A percentile compares a stretch with the other conserved stretches of the same genome.
Evolutionary conservation across 2,329 filamentous ascomycete genomes (phyloP).

Genomic region (Verruconis gallopava): DNA sequence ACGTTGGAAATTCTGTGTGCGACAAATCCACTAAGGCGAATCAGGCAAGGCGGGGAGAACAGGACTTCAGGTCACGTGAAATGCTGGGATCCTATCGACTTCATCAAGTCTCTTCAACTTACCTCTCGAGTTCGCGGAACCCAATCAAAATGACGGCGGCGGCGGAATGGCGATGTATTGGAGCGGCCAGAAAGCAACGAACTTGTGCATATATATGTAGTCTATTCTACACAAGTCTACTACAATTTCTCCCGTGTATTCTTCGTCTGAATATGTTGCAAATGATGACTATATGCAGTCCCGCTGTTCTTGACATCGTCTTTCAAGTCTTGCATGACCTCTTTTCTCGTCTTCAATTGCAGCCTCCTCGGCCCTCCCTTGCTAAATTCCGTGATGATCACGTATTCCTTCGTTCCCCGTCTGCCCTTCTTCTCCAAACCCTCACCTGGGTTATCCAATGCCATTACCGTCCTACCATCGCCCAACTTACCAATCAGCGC

Average conservation of each 20-base stretch:
- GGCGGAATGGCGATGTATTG: neutral
- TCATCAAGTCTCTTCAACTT: neutral
- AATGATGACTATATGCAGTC: conserved; percentile 2
- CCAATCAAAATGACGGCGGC: too few relatives aligned
- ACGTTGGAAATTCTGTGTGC: conserved; percentile 1
- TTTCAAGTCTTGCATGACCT: conserved; percentile 23
- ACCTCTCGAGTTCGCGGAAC: neutral
- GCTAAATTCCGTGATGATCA: conserved; percentile 43
- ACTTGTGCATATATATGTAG: neutral
- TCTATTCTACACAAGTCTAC: neutral
- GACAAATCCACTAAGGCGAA: neutral
- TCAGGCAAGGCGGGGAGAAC: neutral
- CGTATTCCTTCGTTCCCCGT: conserved; percentile 39
- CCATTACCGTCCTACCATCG: conserved; percentile 40
- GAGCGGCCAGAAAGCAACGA: neutral
- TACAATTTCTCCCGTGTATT: neutral
- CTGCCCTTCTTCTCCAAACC: conserved; percentile 39
- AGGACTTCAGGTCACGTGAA: too few relatives aligned
- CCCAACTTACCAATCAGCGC: conserved; percentile 27
- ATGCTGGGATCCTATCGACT: neutral
- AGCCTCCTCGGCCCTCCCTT: conserved; percentile 44
- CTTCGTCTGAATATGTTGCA: conserved; percentile 6
- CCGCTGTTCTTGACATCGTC: conserved; percentile 3
- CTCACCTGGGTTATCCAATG: conserved; percentile 40
- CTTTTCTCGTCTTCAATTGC: conserved; percentile 33